Conservation (phyloP, 2,329 filamentous ascomycete genomes). For the Didymellaceae sp. region DNA sequence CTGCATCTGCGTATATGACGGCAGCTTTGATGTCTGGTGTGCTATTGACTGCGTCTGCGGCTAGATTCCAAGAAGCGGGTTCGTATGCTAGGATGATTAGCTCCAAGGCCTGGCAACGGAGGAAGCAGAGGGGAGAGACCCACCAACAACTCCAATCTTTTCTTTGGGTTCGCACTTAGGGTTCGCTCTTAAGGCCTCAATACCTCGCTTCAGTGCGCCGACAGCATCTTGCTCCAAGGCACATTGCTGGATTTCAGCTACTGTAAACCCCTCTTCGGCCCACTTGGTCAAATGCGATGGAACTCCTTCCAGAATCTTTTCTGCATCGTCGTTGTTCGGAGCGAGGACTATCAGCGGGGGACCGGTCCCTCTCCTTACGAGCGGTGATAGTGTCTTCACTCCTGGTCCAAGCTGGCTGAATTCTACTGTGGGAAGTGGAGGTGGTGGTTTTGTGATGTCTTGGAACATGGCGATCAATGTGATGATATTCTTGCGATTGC, state of each 20-base stretch:
- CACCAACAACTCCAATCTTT: slow-evolving; percentile 9
- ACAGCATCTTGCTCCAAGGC: slow-evolving; percentile 11
- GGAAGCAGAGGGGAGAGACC: not conserved
- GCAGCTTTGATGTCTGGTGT: slow-evolving; percentile 4
- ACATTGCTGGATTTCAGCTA: slow-evolving; percentile 18
- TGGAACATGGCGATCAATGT: slow-evolving; percentile 1
- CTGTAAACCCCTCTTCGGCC: slow-evolving; percentile 69
- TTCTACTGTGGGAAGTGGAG: slow-evolving; percentile 11
- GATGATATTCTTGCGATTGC: not conserved
- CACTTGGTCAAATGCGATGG: slow-evolving; percentile 59
- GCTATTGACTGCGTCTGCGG: slow-evolving; percentile 5
- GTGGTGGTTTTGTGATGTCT: slow-evolving; percentile 15
- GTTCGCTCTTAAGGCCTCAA: slow-evolving; percentile 12
- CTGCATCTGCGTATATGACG: slow-evolving; percentile 14
- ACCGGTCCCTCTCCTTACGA: slow-evolving; percentile 14
- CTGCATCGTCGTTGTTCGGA: not conserved
- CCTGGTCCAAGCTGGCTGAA: slow-evolving; percentile 9
- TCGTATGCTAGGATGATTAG: slow-evolving; percentile 13
- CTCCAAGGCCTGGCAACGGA: not conserved
- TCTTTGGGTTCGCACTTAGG: slow-evolving; percentile 13
- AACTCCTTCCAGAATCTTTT: slow-evolving; percentile 17
- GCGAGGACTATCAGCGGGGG: slow-evolving; percentile 19
- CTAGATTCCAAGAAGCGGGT: slow-evolving; percentile 10
- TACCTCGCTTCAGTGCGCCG: not conserved
- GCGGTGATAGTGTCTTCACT: slow-evolving; percentile 10